Evolutionary conservation across 208 protist genomes (phyloP).

Genomic region (Wallacemonas sp.): DNA sequence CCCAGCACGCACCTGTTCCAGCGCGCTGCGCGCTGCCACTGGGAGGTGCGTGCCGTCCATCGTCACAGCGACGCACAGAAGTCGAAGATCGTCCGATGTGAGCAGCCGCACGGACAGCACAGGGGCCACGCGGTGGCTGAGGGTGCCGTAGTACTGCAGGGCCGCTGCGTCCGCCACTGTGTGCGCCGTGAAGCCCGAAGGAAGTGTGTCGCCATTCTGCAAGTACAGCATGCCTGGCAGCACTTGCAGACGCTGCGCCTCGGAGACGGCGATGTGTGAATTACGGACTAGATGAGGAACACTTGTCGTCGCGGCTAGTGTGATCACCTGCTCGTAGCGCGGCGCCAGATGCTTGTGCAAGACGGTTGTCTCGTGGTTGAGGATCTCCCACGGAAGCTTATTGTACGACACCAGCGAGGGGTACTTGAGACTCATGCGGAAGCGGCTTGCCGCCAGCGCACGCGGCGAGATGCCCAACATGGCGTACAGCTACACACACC

Average conservation of each 20-base stretch:
- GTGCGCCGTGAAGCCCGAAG: conserved; percentile 49
- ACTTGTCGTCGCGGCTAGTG: conserved; percentile 46
- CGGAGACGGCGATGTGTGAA: conserved; percentile 35
- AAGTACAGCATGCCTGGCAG: conserved; percentile 79
- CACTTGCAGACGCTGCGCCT: conserved; percentile 55
- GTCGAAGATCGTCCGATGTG: conserved; percentile 67
- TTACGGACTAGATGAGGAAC: conserved; percentile 50
- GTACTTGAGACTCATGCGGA: conserved; percentile 79
- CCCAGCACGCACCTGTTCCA: conserved; percentile 20
- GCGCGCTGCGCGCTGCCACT: conserved; percentile 30
- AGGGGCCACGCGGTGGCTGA: conserved; percentile 43
- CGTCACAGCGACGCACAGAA: conserved; percentile 74
- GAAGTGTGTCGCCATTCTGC: conserved; percentile 25
- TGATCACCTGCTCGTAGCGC: conserved; percentile 82
- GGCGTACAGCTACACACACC: neutral
- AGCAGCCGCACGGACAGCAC: conserved; percentile 51
- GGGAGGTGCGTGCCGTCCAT: conserved; percentile 30
- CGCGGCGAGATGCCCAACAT: conserved; percentile 37
- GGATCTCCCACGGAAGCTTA: conserved; percentile 84
- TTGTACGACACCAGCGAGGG: conserved; percentile 88
- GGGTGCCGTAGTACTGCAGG: conserved; percentile 81
- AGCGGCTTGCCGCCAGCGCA: conserved; percentile 33
- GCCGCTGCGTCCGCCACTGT: conserved; percentile 51
- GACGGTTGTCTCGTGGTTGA: conserved; percentile 65
- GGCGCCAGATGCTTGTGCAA: conserved; percentile 81